Base-by-base conservation (phyloP, 371 early-diverging fungal genomes). In the Coemansia sp. region DNA sequence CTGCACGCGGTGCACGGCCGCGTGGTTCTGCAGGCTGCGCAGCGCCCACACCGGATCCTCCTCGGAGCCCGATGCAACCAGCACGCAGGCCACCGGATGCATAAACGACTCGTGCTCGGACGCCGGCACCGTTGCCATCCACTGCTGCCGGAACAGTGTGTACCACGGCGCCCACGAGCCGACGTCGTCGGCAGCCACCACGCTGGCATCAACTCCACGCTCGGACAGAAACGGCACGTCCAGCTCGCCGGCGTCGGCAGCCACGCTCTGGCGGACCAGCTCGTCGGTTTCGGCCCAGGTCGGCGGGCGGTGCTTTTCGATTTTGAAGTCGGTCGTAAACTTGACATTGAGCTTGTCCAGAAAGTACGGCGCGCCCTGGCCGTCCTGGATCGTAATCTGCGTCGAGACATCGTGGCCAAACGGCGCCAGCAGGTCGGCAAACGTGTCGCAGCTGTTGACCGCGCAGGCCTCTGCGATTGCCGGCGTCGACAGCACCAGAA, bases 51-150 rank as follows among this genome's bases (percentile, higher is more conserved):
- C 80, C 1, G 94, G 94, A 65, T 95, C 92, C 0, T 87, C 81
- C 45, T 90, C 85, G 1, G 85, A 66, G 1, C 93, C 88, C 0
- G 95, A 90, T 11, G 89, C 86, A 8, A 88, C 92, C 51, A 91
- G 80, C 49, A 95, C 64, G 79, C 91, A 87, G 7, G 93, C 93
- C 1, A 95, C 89, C 2, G 98, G 96, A 68, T 96, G 95, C 59
- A 92, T 90, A 71, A 98, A 95, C 5, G 94, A 87, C 67, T 96
- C 95, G 64, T 95, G 93, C 62, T 95, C 95, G 0, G 90, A 83
- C 7, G 87, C 82, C 3, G 88, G 90, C 57, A 85, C 81, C 14
- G 83, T 75, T 36, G 82, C 80, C 16, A 91, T 81, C 57, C 92
- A 80, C 30, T 84, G 75, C 40, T 88, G 80, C 39, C 90, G 82